Evolutionary conservation across 108 stramenopile genomes (phyloP).

Genomic region (Pseudonitzschia multiseries): DNA sequence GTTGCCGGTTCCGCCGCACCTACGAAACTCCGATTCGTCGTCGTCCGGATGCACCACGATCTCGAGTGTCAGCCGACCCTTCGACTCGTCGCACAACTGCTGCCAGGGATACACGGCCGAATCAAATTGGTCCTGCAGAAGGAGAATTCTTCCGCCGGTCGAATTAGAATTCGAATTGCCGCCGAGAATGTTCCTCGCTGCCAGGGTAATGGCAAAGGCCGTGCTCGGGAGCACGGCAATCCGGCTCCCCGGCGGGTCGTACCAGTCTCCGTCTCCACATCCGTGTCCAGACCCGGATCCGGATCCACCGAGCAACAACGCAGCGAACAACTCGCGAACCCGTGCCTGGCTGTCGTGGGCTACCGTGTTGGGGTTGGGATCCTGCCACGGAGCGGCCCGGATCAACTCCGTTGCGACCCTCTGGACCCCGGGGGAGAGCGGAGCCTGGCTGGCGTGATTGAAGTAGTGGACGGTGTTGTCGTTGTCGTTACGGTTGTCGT

Average conservation of each 20-base stretch:
- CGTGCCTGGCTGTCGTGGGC: conserved; percentile 1
- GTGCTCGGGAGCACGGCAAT: conserved; percentile 59
- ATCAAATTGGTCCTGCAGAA: conserved; percentile 53
- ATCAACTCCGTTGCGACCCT: conserved; percentile 33
- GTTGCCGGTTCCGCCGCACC: neutral
- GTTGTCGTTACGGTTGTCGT: neutral
- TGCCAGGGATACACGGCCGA: conserved; percentile 68
- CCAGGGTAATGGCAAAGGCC: conserved; percentile 58
- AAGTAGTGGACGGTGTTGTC: conserved; percentile 33
- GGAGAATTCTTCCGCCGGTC: conserved; percentile 28
- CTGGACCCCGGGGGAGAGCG: conserved; percentile 28
- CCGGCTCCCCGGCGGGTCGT: conserved; percentile 21
- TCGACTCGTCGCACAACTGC: conserved; percentile 29
- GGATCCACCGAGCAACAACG: conserved; percentile 17
- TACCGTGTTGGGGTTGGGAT: conserved; percentile 5
- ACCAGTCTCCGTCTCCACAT: neutral
- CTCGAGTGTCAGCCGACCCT: conserved; percentile 20
- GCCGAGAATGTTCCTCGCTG: conserved; percentile 46
- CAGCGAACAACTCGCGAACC: conserved; percentile 42
- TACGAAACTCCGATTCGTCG: neutral
- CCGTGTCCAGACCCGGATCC: neutral
- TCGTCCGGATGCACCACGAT: conserved; percentile 42
- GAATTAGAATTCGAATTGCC: neutral
- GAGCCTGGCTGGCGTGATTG: conserved; percentile 51
- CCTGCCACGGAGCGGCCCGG: conserved; percentile 19